These are phyloP conservation scores for Stagonosporopsis rhizophila DNA, from an alignment of 2,329 filamentous ascomycete species.

Conservation along the genomic window DNA sequence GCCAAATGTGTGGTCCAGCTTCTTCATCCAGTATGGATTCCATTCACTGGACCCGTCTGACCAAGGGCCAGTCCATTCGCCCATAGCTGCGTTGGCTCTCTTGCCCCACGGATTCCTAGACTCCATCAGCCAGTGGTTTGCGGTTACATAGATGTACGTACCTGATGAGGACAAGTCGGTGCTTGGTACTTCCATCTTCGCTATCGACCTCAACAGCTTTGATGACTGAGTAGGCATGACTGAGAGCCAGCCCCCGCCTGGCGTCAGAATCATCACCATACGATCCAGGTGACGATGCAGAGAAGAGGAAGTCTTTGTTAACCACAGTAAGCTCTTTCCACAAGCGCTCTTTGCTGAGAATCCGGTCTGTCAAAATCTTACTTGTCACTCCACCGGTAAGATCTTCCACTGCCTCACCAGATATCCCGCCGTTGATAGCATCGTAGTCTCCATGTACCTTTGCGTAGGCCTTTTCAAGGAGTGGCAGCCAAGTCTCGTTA, in stretches of 20 bases:
- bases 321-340: constrained; percentile 80
- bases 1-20: constrained; percentile 74
- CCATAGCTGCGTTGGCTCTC: constrained; percentile 47
- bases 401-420: constrained; percentile 63
- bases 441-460: constrained; percentile 84
- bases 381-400: constrained; percentile 73
- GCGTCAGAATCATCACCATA: constrained; percentile 67
- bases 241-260: constrained; percentile 52
- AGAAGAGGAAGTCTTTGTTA: constrained; percentile 79
- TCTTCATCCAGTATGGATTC: constrained; percentile 78
- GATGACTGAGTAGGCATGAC: constrained; percentile 64
- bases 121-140: background rate
- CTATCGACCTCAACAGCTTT: constrained; percentile 63
- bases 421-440: constrained; percentile 73
- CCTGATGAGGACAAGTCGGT: constrained; percentile 67
- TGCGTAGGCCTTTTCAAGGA: constrained; percentile 83
- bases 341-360: constrained; percentile 78
- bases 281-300: constrained; percentile 62
- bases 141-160: constrained; percentile 36
- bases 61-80: constrained; percentile 82
- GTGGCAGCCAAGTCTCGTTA: constrained; percentile 82
- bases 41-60: constrained; percentile 83
- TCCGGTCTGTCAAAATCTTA: constrained; percentile 70
- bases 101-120: constrained; percentile 79
- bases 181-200: constrained; percentile 36